Evolutionary conservation across 371 early-diverging fungal genomes (phyloP).

Genomic region (Mortierella sp.): DNA sequence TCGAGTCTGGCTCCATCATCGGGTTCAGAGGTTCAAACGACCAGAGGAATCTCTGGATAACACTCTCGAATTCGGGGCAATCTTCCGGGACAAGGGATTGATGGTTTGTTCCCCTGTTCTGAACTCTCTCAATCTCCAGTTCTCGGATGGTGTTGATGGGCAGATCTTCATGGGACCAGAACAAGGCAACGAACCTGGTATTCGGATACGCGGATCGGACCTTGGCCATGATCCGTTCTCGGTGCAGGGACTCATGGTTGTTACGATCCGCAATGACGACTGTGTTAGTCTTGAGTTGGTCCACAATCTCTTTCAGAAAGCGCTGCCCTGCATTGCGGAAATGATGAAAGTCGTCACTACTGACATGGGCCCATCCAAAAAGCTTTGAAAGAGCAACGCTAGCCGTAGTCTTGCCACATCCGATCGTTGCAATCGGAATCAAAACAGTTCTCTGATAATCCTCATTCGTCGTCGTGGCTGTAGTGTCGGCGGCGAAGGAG

Average conservation of each 20-base stretch:
- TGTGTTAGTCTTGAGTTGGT: constrained; percentile 57
- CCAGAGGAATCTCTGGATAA: constrained; percentile 65
- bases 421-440: constrained; percentile 80
- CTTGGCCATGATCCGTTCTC: constrained; percentile 59
- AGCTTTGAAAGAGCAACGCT: constrained; percentile 64
- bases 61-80: constrained; percentile 59
- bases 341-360: constrained; percentile 76
- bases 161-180: constrained; percentile 70
- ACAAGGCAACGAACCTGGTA: constrained; percentile 72
- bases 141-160: constrained; percentile 56
- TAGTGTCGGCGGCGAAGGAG: not conserved
- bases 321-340: constrained; percentile 59
- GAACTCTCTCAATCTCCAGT: constrained; percentile 62
- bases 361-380: constrained; percentile 73
- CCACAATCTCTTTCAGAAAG: constrained; percentile 65
- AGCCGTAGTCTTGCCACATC: constrained; percentile 80
- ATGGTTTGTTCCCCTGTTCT: constrained; percentile 78
- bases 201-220: constrained; percentile 64
- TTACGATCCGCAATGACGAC: constrained; percentile 78
- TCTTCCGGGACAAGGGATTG: constrained; percentile 75
- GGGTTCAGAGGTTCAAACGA: constrained; percentile 66
- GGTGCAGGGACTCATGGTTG: constrained; percentile 72
- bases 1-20: constrained; percentile 53
- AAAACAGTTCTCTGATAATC: constrained; percentile 65
- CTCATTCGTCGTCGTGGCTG: constrained; percentile 1